Conservation (phyloP, 2,329 filamentous ascomycete genomes). For the Colletotrichum acutatum region DNA sequence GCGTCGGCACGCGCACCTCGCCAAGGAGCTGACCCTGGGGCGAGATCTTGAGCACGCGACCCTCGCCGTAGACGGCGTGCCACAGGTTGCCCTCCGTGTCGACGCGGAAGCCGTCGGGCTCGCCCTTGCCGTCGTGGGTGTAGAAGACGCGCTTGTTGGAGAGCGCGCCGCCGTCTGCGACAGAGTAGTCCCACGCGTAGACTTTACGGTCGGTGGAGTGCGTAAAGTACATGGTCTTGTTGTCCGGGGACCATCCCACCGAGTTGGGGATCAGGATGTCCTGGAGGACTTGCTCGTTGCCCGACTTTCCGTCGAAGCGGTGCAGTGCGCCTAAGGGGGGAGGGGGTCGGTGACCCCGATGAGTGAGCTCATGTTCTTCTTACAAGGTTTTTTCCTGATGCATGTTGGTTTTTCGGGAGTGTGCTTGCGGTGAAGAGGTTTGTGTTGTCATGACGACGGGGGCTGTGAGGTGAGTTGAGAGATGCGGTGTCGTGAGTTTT, state of each 20-base stretch:
- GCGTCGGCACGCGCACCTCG: slow-evolving; percentile 80
- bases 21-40: slow-evolving; percentile 77
- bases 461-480: neutral
- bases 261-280: slow-evolving; percentile 85
- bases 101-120: slow-evolving; percentile 86
- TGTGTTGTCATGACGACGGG: neutral
- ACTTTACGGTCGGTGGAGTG: slow-evolving; percentile 80
- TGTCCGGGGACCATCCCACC: slow-evolving; percentile 80
- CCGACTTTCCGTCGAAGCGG: slow-evolving; percentile 73
- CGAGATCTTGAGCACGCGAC: slow-evolving; percentile 79
- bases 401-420: neutral
- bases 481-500: neutral
- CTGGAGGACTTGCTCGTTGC: slow-evolving; percentile 68
- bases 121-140: slow-evolving; percentile 71
- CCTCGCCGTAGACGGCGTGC: slow-evolving; percentile 86
- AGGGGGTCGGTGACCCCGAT: slow-evolving; percentile 9
- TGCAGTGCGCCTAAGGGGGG: slow-evolving; percentile 72
- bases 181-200: slow-evolving; percentile 79
- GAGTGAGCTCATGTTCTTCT: neutral
- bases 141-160: slow-evolving; percentile 80
- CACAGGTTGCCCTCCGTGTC: slow-evolving; percentile 89
- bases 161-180: slow-evolving; percentile 70
- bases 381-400: slow-evolving; percentile 6
- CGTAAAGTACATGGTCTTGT: slow-evolving; percentile 83
- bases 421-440: slow-evolving; percentile 2